A percentile compares a stretch with the other conserved stretches of the same genome.
Conservation (phyloP, 306 rosid genomes). For the Leucaena leucocephala region DNA sequence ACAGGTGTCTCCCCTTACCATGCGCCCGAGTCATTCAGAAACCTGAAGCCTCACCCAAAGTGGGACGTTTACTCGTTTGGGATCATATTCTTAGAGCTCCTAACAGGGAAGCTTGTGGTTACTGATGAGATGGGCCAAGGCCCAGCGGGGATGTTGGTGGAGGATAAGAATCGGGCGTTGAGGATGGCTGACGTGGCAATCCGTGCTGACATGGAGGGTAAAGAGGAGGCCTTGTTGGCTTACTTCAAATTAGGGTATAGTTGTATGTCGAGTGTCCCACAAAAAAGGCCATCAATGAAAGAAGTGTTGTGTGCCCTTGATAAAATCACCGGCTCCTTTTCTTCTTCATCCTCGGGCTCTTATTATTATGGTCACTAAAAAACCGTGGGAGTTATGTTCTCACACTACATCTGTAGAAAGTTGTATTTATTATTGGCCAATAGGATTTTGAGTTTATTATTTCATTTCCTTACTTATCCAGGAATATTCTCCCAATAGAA, state of each 20-base stretch:
- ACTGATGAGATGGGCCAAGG: slow-evolving; percentile 80
- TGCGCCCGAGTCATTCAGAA: slow-evolving; percentile 82
- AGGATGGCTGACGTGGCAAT: slow-evolving; percentile 80
- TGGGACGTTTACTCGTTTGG: slow-evolving; percentile 97
- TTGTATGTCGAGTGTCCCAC: slow-evolving; percentile 77
- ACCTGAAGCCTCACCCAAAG: slow-evolving; percentile 80
- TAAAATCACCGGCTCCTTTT: slow-evolving; percentile 54
- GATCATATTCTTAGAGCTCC: slow-evolving; percentile 72
- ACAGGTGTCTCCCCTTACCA: slow-evolving; percentile 68
- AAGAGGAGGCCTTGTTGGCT: slow-evolving; percentile 68
- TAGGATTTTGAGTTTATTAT: neutral
- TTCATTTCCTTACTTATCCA: slow-evolving; percentile 41
- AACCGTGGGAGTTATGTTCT: slow-evolving; percentile 34
- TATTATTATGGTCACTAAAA: slow-evolving; percentile 50
- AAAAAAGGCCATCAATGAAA: slow-evolving; percentile 91
- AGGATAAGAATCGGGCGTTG: slow-evolving; percentile 70
- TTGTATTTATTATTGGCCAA: slow-evolving; percentile 54
- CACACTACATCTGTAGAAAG: slow-evolving; percentile 52
- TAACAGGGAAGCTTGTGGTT: slow-evolving; percentile 79
- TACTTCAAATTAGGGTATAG: slow-evolving; percentile 79
- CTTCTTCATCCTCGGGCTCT: slow-evolving; percentile 49
- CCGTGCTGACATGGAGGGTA: slow-evolving; percentile 84
- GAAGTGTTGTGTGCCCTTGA: slow-evolving; percentile 81
- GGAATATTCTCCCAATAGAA: neutral
- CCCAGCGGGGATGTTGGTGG: slow-evolving; percentile 47